These are phyloP conservation scores for Aureobasidium sp. DNA, from an alignment of 2,329 filamentous ascomycete genomes.

Conservation along the genomic window DNA sequence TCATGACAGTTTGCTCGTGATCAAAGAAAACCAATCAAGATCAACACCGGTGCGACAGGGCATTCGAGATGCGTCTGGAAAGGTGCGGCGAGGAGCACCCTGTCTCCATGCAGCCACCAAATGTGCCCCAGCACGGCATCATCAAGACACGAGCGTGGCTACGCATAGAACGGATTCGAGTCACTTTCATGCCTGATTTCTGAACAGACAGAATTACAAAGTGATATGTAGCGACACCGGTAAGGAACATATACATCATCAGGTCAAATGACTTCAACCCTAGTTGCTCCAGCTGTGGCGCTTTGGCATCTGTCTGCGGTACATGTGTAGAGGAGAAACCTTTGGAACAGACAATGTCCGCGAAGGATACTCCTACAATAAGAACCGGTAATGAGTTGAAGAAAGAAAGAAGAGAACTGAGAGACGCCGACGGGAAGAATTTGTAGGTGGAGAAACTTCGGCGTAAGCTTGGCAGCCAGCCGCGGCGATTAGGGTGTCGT, in stretches of 20 bases:
- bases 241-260: slow-evolving; percentile 15
- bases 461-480: not conserved
- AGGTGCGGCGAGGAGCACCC: no score
- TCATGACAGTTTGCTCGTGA: no score
- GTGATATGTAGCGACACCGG: slow-evolving; percentile 7
- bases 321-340: slow-evolving; percentile 13
- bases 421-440: not conserved
- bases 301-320: slow-evolving; percentile 12
- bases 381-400: slow-evolving; percentile 15
- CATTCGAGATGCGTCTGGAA: no score
- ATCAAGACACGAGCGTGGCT: no score
- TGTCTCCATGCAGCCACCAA: no score
- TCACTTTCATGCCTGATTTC: not conserved
- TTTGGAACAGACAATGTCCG: not conserved
- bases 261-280: slow-evolving; percentile 12
- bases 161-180: not conserved
- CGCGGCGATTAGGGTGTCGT: not conserved
- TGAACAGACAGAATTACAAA: not conserved
- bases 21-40: no score
- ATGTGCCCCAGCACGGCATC: no score
- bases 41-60: no score
- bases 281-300: slow-evolving; percentile 15
- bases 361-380: slow-evolving; percentile 15
- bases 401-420: slow-evolving; percentile 4
- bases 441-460: slow-evolving; percentile 1